Evolutionary conservation across 805 yeast species (phyloP).

Genomic region (Candida taoyuanica): DNA sequence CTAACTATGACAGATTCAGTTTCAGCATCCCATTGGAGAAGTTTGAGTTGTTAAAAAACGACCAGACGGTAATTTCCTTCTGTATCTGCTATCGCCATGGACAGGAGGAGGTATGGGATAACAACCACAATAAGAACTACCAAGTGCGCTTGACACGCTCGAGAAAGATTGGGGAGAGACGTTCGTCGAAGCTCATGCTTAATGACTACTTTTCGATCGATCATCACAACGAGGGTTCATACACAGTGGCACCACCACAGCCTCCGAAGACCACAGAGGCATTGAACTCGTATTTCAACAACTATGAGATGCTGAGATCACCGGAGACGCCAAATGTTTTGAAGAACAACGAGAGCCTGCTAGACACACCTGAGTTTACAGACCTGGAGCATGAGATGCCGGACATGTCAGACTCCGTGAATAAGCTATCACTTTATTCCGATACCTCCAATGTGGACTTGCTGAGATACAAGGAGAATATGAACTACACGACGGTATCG

Average conservation of each 20-base stretch:
- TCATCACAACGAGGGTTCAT: neutral
- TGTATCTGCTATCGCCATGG: constrained; percentile 38
- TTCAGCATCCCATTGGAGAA: constrained; percentile 53
- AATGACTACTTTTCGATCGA: constrained; percentile 17
- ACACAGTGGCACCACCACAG: neutral
- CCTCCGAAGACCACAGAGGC: constrained; percentile 1
- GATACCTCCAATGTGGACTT: constrained; percentile 10
- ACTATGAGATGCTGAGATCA: constrained; percentile 22
- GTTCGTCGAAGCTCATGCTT: constrained; percentile 16
- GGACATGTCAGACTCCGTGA: constrained; percentile 7
- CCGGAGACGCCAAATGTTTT: constrained; percentile 27
- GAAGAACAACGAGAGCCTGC: constrained; percentile 11
- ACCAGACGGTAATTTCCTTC: constrained; percentile 33
- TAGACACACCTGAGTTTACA: constrained; percentile 12
- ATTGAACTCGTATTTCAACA: constrained; percentile 16
- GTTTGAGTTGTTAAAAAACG: constrained; percentile 15
- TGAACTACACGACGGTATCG: constrained; percentile 8
- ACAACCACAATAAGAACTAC: constrained; percentile 59
- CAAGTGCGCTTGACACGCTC: constrained; percentile 32
- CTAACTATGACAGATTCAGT: constrained; percentile 65
- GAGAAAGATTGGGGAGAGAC: constrained; percentile 4
- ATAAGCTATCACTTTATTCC: constrained; percentile 11
- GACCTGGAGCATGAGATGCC: constrained; percentile 4
- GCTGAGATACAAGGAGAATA: constrained; percentile 9
- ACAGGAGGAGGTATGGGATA: constrained; percentile 69